These are phyloP conservation scores for Didymosphaeria variabile DNA, from an alignment of 2,329 filamentous ascomycete genomes.

Conservation along the genomic window DNA sequence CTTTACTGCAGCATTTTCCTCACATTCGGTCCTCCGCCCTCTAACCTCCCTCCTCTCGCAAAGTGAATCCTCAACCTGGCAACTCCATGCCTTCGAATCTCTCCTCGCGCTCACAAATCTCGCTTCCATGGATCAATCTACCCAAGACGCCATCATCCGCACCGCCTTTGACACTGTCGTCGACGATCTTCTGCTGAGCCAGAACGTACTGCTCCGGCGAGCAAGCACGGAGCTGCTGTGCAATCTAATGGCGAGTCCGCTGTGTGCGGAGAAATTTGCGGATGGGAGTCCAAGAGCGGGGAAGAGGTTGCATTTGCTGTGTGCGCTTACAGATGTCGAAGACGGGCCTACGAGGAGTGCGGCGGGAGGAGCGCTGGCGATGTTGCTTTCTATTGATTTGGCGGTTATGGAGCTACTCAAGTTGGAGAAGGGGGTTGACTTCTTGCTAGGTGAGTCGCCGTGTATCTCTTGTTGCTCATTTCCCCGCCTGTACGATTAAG, in stretches of 20 bases:
- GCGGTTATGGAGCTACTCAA: slow-evolving; percentile 76
- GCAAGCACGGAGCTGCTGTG: slow-evolving; percentile 90
- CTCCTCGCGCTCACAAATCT: slow-evolving; percentile 94
- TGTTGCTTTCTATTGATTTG: slow-evolving; percentile 79
- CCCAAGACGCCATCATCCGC: slow-evolving; percentile 75
- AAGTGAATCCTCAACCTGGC: slow-evolving; percentile 66
- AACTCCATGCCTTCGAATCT: slow-evolving; percentile 89
- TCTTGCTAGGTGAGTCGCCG: slow-evolving; percentile 65
- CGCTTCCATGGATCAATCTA: slow-evolving; percentile 74
- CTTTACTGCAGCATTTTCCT: slow-evolving; percentile 78
- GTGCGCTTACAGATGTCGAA: slow-evolving; percentile 87
- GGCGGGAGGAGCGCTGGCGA: slow-evolving; percentile 87
- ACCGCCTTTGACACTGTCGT: slow-evolving; percentile 73
- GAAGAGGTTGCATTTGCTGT: slow-evolving; percentile 81
- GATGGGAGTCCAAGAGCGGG: slow-evolving; percentile 66
- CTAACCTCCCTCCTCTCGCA: slow-evolving; percentile 77
- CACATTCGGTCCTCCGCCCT: slow-evolving; percentile 82
- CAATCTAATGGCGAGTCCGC: slow-evolving; percentile 79
- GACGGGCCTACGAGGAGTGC: slow-evolving; percentile 81
- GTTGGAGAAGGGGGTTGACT: slow-evolving; percentile 72
- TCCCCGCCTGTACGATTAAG: neutral
- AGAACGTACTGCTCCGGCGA: slow-evolving; percentile 78
- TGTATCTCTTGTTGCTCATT: too few relatives aligned
- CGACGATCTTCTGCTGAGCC: slow-evolving; percentile 83
- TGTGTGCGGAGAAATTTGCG: slow-evolving; percentile 74